These are phyloP conservation scores for Boletus calvinii DNA, from an alignment of 1,284 basidiomycete species.

Conservation along the genomic window DNA sequence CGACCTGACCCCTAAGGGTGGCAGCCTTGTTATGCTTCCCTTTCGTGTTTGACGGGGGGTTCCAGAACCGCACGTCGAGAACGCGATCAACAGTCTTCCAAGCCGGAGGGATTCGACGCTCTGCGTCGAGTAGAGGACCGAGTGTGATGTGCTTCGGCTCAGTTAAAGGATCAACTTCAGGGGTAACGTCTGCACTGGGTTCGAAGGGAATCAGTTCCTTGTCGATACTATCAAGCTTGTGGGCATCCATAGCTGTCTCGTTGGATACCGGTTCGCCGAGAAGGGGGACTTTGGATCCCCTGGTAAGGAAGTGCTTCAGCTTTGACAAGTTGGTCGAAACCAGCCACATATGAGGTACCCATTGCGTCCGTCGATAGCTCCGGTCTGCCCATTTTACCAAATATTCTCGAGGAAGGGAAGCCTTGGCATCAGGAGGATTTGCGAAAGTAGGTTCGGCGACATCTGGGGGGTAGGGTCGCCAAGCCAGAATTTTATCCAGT, in stretches of 20 bases:
- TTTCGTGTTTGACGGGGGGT: conserved; percentile 9
- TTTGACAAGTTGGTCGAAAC: conserved; percentile 58
- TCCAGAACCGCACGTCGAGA: conserved; percentile 71
- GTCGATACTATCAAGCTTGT: conserved; percentile 35
- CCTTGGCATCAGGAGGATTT: conserved; percentile 55
- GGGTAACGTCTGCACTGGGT: conserved; percentile 36
- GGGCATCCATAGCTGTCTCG: conserved; percentile 32
- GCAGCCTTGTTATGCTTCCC: conserved; percentile 24
- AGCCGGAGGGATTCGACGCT: conserved; percentile 62
- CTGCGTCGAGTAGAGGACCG: conserved; percentile 55
- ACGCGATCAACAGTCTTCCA: conserved; percentile 84
- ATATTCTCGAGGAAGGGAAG: conserved; percentile 77
- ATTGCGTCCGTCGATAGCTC: conserved; percentile 75
- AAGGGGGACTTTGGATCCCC: conserved; percentile 70
- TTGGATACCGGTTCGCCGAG: conserved; percentile 46
- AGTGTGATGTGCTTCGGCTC: conserved; percentile 23
- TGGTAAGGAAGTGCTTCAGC: conserved; percentile 73
- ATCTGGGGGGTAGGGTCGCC: conserved; percentile 75
- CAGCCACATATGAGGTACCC: conserved; percentile 93
- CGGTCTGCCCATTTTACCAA: conserved; percentile 83
- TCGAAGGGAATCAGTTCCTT: conserved; percentile 35
- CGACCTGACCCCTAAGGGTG: conserved; percentile 35
- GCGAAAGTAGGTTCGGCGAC: conserved; percentile 51
- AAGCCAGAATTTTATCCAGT: conserved; percentile 89
- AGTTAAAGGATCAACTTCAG: conserved; percentile 36